A percentile compares a stretch with the other conserved stretches of the same genome.
These are phyloP conservation scores for Chalaropsis thielavioides DNA, from an alignment of 2,329 filamentous ascomycete species.

Conservation along the genomic window DNA sequence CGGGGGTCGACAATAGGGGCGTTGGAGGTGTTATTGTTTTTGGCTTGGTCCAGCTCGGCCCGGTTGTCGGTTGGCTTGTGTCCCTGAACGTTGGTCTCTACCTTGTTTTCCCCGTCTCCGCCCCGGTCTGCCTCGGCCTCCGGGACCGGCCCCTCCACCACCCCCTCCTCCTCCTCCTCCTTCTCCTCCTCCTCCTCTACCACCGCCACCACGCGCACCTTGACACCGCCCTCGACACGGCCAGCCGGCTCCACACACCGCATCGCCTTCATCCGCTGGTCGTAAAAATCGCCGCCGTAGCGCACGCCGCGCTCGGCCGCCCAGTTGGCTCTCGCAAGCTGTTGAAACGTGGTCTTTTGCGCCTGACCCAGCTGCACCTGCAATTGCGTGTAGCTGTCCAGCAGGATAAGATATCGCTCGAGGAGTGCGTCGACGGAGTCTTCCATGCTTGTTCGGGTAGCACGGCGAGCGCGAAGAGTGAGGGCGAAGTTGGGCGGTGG, in stretches of 20 bases:
- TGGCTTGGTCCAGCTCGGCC: constrained; percentile 16
- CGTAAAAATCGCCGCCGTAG: constrained; percentile 58
- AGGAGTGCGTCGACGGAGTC: constrained; percentile 47
- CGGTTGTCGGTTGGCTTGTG: not conserved
- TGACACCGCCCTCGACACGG: constrained; percentile 1
- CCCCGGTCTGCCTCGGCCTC: constrained; percentile 5
- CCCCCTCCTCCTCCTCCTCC: constrained; percentile 17
- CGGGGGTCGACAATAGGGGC: constrained; percentile 10
- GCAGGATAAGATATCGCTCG: constrained; percentile 47
- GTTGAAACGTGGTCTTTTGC: constrained; percentile 42
- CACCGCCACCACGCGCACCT: constrained; percentile 9
- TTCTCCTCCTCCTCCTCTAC: constrained; percentile 18
- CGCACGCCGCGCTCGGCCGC: constrained; percentile 45
- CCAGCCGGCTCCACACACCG: constrained; percentile 27
- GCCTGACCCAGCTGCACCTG: constrained; percentile 38
- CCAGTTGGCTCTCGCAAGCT: constrained; percentile 64
- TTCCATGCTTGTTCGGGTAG: not conserved
- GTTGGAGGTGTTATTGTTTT: constrained; percentile 6
- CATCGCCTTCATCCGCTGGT: constrained; percentile 55
- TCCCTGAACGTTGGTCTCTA: too few relatives aligned
- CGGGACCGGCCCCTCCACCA: too few relatives aligned
- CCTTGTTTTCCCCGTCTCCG: too few relatives aligned
- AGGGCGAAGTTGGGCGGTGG: not conserved
- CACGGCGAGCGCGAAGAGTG: not conserved
- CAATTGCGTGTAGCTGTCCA: constrained; percentile 52